Conservation (phyloP, 495 filamentous ascomycete species). For the Sordaria brevicollis region DNA sequence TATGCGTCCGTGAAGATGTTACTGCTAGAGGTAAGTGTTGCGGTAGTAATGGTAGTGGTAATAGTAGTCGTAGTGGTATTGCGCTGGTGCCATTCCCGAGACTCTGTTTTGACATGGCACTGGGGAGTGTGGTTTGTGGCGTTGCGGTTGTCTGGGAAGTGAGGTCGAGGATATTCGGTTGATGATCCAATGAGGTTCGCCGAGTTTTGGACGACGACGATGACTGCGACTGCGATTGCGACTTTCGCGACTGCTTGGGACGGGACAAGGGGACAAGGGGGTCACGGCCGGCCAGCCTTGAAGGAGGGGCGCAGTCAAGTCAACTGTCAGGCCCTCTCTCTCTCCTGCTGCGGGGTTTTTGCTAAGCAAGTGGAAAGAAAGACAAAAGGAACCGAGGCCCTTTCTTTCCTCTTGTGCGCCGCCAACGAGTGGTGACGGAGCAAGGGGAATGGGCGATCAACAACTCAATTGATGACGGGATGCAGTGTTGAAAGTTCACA, state of each 20-base stretch:
- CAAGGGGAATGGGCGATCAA: not conserved
- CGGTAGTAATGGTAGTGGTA: too few relatives aligned
- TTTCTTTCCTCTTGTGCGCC: not conserved
- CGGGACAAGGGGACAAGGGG: not conserved
- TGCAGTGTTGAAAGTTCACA: too few relatives aligned
- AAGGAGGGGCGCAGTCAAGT: not conserved
- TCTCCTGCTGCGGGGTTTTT: slow-evolving; percentile 7
- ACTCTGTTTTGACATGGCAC: not conserved
- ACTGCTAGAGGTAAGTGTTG: not conserved
- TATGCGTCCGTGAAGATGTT: not conserved
- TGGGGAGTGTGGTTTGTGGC: not conserved
- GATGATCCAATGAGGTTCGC: not conserved
- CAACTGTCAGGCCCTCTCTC: not conserved
- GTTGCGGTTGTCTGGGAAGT: not conserved
- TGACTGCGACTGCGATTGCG: not conserved
- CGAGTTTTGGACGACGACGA: not conserved
- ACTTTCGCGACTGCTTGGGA: not conserved
- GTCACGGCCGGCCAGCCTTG: not conserved
- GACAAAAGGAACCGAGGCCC: not conserved
- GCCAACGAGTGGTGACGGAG: not conserved
- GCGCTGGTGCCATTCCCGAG: not conserved
- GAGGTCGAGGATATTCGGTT: not conserved
- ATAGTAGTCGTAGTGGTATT: not conserved
- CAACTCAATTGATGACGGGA: too few relatives aligned
- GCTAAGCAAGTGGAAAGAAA: not conserved